Evolutionary conservation across 2,329 filamentous ascomycete species (phyloP).

Genomic region (Blastomyces gilchristii): DNA sequence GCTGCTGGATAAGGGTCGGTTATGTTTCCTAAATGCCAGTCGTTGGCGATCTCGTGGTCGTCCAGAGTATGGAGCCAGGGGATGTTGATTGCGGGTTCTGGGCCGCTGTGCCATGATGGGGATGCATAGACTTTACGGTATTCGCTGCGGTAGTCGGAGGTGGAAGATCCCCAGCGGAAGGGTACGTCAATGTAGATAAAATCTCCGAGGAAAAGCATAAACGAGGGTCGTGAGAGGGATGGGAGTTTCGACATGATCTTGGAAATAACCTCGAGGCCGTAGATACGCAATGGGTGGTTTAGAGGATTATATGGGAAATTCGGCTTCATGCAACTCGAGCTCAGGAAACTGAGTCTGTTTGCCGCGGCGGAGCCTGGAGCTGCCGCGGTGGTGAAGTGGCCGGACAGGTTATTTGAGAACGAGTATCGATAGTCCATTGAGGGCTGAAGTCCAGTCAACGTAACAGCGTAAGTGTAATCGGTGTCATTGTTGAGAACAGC

Average conservation of each 20-base stretch:
- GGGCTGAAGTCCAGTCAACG: conserved; percentile 55
- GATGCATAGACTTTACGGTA: conserved; percentile 95
- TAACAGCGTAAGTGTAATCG: conserved; percentile 68
- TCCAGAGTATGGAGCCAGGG: conserved; percentile 97
- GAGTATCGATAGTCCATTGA: conserved; percentile 73
- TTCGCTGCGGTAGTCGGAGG: conserved; percentile 73
- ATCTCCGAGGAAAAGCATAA: conserved; percentile 51
- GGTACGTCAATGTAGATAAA: conserved; percentile 63
- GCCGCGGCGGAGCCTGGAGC: conserved; percentile 52
- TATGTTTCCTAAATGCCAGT: conserved; percentile 69
- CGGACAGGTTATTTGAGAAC: conserved; percentile 76
- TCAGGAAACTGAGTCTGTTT: conserved; percentile 77
- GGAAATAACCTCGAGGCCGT: conserved; percentile 67
- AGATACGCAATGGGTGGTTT: conserved; percentile 72
- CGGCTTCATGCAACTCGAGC: conserved; percentile 85
- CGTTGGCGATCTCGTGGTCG: conserved; percentile 92
- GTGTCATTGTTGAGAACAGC: conserved; percentile 60
- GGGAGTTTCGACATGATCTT: conserved; percentile 60
- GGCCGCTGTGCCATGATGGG: conserved; percentile 63
- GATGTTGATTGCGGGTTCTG: conserved; percentile 52
- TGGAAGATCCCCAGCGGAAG: conserved; percentile 58
- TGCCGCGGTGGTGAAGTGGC: conserved; percentile 70
- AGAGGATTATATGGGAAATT: conserved; percentile 80
- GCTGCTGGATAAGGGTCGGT: conserved; percentile 71
- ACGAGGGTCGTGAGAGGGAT: conserved; percentile 40